These are phyloP conservation scores for Cladosporium halotolerans DNA, from an alignment of 2,329 filamentous ascomycete genomes.

Conservation along the genomic window DNA sequence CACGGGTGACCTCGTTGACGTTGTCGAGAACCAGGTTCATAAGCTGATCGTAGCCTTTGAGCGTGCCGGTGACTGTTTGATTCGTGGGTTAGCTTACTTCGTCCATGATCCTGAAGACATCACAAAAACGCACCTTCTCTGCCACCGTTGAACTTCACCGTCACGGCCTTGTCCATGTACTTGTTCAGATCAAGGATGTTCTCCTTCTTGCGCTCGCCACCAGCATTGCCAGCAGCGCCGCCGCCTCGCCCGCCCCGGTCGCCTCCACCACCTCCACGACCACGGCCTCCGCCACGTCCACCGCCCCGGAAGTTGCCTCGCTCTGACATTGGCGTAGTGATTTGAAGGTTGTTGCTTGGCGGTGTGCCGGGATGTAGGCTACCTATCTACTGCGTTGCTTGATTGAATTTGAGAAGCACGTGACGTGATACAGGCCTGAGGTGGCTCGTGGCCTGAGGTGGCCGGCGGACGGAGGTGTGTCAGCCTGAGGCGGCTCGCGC, in stretches of 20 bases:
- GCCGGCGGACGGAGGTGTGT: too few species aligned
- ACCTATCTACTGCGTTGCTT: neutral
- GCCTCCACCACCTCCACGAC: conserved; percentile 31
- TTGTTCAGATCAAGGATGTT: conserved; percentile 93
- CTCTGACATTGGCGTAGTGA: conserved; percentile 44
- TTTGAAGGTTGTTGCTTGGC: neutral
- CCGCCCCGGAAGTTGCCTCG: conserved; percentile 48
- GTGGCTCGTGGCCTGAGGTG: too few species aligned
- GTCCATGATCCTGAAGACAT: neutral
- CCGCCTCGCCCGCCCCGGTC: conserved; percentile 38
- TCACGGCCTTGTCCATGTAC: conserved; percentile 95
- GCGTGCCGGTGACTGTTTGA: conserved; percentile 66
- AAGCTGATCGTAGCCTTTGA: conserved; percentile 94
- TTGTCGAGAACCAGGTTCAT: conserved; percentile 98
- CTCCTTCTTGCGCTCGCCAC: conserved; percentile 76
- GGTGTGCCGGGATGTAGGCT: neutral
- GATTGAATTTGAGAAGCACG: conserved; percentile 6
- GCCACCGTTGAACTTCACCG: conserved; percentile 93
- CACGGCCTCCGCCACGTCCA: conserved; percentile 35
- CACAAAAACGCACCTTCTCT: conserved; percentile 61
- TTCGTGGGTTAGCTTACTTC: neutral
- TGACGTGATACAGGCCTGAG: neutral
- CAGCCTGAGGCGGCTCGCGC: too few species aligned
- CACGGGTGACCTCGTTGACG: conserved; percentile 81
- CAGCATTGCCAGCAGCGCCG: conserved; percentile 22